A percentile compares a stretch with the other conserved stretches of the same genome.
Conservation (phyloP, 805 yeast species). For the Kluyveromyces aestuarii region DNA sequence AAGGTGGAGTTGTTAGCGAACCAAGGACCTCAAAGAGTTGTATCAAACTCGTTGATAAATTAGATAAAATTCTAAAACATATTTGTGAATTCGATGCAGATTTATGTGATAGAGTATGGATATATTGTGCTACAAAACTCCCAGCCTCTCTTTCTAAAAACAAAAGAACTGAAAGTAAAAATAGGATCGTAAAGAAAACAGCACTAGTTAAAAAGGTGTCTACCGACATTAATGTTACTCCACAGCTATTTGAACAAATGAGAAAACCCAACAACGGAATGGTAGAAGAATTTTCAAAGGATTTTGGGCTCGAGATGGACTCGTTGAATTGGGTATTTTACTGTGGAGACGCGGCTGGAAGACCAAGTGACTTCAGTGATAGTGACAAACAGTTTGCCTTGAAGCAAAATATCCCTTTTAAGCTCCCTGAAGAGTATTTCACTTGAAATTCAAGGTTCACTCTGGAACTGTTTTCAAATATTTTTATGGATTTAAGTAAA, state of each 20-base stretch:
- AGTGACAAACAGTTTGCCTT: conserved; percentile 67
- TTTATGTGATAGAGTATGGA: conserved; percentile 29
- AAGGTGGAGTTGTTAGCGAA: conserved; percentile 44
- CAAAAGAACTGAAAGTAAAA: neutral
- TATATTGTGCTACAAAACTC: conserved; percentile 58
- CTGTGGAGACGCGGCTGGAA: conserved; percentile 98
- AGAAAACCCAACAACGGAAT: conserved; percentile 77
- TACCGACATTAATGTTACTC: conserved; percentile 1
- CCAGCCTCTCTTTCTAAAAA: conserved; percentile 28
- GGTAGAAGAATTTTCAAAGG: conserved; percentile 49
- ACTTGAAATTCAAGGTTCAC: neutral
- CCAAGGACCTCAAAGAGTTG: conserved; percentile 27
- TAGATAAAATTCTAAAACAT: conserved; percentile 31
- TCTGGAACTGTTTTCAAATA: neutral
- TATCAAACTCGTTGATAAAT: conserved; percentile 32
- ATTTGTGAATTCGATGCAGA: conserved; percentile 18
- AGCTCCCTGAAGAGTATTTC: conserved; percentile 66
- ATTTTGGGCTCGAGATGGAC: conserved; percentile 20
- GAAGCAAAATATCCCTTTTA: conserved; percentile 43
- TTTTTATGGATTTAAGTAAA: neutral
- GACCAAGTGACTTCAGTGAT: conserved; percentile 69
- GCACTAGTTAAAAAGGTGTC: conserved; percentile 5
- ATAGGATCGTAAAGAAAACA: conserved; percentile 7
- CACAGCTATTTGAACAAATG: conserved; percentile 24
- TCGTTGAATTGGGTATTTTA: conserved; percentile 27